Conservation (phyloP, 108 stramenopile species). For the Seminavis robusta region DNA sequence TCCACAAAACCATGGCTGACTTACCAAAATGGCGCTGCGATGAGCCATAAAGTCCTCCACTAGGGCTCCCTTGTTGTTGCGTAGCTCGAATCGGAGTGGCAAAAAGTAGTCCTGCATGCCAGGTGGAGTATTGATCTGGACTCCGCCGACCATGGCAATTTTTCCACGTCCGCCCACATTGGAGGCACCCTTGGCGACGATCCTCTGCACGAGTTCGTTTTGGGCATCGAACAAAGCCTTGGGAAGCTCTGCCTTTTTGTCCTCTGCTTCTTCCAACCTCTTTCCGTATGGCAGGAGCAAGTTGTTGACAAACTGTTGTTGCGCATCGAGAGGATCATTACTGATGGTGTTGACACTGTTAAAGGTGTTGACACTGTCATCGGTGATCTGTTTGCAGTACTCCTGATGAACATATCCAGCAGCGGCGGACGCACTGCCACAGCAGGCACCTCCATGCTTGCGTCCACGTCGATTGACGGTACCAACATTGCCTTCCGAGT, state of each 20-base stretch:
- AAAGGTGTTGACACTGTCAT: neutral
- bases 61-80: too few species aligned
- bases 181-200: conserved; percentile 30
- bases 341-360: neutral
- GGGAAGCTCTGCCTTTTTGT: conserved; percentile 51
- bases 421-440: conserved; percentile 54
- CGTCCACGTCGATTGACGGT: conserved; percentile 57
- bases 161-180: conserved; percentile 27
- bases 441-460: conserved; percentile 44
- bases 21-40: too few species aligned
- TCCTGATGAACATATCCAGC: conserved; percentile 20
- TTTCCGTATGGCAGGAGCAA: conserved; percentile 50
- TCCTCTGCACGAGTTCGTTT: conserved; percentile 38
- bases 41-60: too few species aligned
- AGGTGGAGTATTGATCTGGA: conserved; percentile 71
- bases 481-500: conserved; percentile 42
- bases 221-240: conserved; percentile 50
- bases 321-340: conserved; percentile 43
- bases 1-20: too few species aligned
- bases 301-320: conserved; percentile 44
- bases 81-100: conserved; percentile 54
- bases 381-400: neutral
- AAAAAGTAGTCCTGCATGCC: conserved; percentile 63
- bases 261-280: conserved; percentile 31
- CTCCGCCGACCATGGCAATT: conserved; percentile 59